Base-by-base conservation (phyloP, 2,329 filamentous ascomycete genomes). In the Cladophialophora psammophila region DNA sequence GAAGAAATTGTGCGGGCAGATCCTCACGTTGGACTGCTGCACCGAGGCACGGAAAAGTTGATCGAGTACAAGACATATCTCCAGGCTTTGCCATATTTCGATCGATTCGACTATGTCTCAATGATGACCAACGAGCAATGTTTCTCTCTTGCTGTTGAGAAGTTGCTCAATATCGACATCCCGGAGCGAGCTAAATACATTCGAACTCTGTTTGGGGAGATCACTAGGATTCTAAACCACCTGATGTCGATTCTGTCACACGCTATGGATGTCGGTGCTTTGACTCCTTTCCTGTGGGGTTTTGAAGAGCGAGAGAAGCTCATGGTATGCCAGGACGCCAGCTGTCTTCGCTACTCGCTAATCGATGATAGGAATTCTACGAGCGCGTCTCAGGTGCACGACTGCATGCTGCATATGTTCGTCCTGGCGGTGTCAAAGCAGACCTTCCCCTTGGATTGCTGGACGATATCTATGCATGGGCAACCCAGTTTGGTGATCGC, bases 51-150 rank as follows among this genome's bases (percentile, higher is more conserved):
- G 70, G 95, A 99, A 87, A 99, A 99, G 87, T 88, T 99, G 83
- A 98, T 98, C 82, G 95, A 99, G 86, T 99, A 99, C 88, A 97
- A 97, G 87, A 97, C 94, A 75, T 99, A 99, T 79, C 87, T 98
- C 77, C 95, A 99, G 85, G 95, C 95, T 65, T 85, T 99, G 78
- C 95, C 95, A 64, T 99, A 99, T 85, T 99, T 99, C 79, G 95
- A 99, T 83, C 93, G 95, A 75, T 86, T 99, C 80, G 95, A 99
- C 82, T 99, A 99, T 81, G 94, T 97, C 74, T 97, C 93, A 76
- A 99, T 99, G 96, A 99, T 99, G 95, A 99, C 95, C 76, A 99
- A 99, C 82, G 95, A 99, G 86, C 95, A 99, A 83, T 97, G 93
- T 78, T 99, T 93, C 82, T 89, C 93, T 42, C 87, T 99, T 72